Conservation (phyloP, 116 monocot species). For the Trichopus zeylanicus region DNA sequence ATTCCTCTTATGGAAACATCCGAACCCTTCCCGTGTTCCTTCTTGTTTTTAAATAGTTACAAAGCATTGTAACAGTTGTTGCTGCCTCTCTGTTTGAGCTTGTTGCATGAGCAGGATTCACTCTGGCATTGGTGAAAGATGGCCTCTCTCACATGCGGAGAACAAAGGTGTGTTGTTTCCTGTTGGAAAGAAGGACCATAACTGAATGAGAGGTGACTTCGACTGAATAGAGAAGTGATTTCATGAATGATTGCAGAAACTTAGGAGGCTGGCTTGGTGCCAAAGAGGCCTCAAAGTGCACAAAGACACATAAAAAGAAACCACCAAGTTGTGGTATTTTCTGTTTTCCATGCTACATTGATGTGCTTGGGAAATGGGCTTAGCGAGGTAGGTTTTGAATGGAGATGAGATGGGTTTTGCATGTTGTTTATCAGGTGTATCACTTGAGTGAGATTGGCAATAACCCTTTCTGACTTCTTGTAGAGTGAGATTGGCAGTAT, state of each 20-base stretch:
- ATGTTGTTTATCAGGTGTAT: not conserved
- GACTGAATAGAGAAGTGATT: not conserved
- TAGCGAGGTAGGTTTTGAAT: not conserved
- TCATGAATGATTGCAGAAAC: conserved; percentile 7
- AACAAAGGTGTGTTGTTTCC: too few relatives aligned
- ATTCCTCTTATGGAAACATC: conserved; percentile 19
- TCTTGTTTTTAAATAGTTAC: not conserved
- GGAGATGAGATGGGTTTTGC: not conserved
- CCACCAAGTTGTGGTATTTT: not conserved
- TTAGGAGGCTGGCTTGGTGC: not conserved
- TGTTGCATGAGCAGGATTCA: too few relatives aligned
- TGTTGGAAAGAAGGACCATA: too few relatives aligned
- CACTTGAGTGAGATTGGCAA: too few relatives aligned
- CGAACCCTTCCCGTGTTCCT: conserved; percentile 7
- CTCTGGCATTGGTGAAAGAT: too few relatives aligned
- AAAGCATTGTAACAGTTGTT: too few relatives aligned
- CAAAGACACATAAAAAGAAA: not conserved
- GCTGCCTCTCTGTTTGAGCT: not conserved
- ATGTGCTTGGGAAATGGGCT: not conserved
- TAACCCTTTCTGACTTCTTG: too few relatives aligned
- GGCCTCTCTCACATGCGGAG: too few relatives aligned
- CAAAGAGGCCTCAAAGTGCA: too few relatives aligned
- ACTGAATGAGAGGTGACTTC: not conserved
- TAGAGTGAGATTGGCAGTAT: not conserved
- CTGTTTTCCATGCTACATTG: too few relatives aligned